Evolutionary conservation across 2,329 filamentous ascomycete genomes (phyloP).

Genomic region (Didymella keratinophila): DNA sequence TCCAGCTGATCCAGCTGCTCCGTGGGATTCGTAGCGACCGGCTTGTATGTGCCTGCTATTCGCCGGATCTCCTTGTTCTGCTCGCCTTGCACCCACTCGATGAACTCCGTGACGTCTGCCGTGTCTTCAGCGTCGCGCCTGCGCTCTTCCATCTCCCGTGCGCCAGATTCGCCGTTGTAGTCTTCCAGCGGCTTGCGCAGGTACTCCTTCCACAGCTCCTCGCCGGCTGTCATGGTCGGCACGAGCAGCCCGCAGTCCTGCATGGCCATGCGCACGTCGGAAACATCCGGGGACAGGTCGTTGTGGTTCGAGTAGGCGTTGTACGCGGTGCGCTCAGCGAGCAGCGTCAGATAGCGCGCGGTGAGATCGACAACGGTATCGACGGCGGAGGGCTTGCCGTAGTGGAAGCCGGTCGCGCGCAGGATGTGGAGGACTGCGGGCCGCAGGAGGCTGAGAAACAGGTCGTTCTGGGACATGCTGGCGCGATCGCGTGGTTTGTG

Average conservation of each 20-base stretch:
- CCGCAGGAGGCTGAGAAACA: constrained; percentile 81
- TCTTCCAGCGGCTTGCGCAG: constrained; percentile 56
- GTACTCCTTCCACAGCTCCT: constrained; percentile 70
- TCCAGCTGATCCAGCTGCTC: constrained; percentile 56
- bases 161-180: constrained; percentile 51
- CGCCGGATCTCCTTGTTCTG: constrained; percentile 81
- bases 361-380: constrained; percentile 89
- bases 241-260: constrained; percentile 79
- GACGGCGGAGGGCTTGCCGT: constrained; percentile 79
- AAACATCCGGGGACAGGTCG: constrained; percentile 68
- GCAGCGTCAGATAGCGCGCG: constrained; percentile 77
- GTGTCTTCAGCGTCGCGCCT: constrained; percentile 73
- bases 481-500: constrained; percentile 17
- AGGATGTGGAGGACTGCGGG: constrained; percentile 90
- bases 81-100: constrained; percentile 78
- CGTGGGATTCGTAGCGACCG: constrained; percentile 48
- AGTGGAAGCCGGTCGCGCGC: constrained; percentile 88
- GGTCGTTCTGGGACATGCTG: constrained; percentile 51
- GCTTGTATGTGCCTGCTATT: constrained; percentile 72
- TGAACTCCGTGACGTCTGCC: constrained; percentile 77
- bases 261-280: constrained; percentile 85
- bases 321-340: constrained; percentile 75
- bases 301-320: constrained; percentile 76
- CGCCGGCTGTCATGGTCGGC: constrained; percentile 70
- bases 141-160: constrained; percentile 53